These are phyloP conservation scores for Thelonectria discophora DNA, from an alignment of 2,329 filamentous ascomycete genomes.

Conservation along the genomic window DNA sequence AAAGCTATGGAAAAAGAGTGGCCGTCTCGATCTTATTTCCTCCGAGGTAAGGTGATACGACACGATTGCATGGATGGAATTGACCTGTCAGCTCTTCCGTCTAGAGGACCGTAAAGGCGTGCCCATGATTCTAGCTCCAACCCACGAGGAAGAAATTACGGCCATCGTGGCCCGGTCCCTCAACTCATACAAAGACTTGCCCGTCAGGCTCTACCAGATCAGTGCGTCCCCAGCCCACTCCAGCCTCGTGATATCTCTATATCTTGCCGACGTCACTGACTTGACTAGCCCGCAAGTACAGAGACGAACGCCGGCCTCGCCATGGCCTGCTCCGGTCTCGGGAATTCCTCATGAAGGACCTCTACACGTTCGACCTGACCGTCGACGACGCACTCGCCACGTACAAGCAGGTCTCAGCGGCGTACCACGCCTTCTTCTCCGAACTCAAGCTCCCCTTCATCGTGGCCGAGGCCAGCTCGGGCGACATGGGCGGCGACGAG, in stretches of 20 bases:
- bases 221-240: slow-evolving; percentile 54
- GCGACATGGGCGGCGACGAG: slow-evolving; percentile 92
- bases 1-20: slow-evolving; percentile 82
- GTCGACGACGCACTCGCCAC: slow-evolving; percentile 76
- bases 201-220: slow-evolving; percentile 89
- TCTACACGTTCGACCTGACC: slow-evolving; percentile 90
- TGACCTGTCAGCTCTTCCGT: slow-evolving; percentile 72
- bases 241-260: background rate
- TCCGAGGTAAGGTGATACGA: slow-evolving; percentile 69
- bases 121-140: slow-evolving; percentile 83
- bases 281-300: slow-evolving; percentile 81
- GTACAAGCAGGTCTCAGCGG: slow-evolving; percentile 76
- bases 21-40: slow-evolving; percentile 75
- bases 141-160: slow-evolving; percentile 97
- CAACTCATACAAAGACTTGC: slow-evolving; percentile 86
- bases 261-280: slow-evolving; percentile 29
- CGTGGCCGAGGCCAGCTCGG: slow-evolving; percentile 89
- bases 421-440: slow-evolving; percentile 81
- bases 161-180: slow-evolving; percentile 75
- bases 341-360: slow-evolving; percentile 97
- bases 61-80: slow-evolving; percentile 3
- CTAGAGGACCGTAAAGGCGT: slow-evolving; percentile 81
- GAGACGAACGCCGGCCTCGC: slow-evolving; percentile 88
- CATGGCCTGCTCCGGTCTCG: slow-evolving; percentile 87
- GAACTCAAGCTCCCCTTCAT: slow-evolving; percentile 85